phyloP scores from a whole-genome alignment of 768 basidiomycete species.

The Lactarius tabidus region DNA sequence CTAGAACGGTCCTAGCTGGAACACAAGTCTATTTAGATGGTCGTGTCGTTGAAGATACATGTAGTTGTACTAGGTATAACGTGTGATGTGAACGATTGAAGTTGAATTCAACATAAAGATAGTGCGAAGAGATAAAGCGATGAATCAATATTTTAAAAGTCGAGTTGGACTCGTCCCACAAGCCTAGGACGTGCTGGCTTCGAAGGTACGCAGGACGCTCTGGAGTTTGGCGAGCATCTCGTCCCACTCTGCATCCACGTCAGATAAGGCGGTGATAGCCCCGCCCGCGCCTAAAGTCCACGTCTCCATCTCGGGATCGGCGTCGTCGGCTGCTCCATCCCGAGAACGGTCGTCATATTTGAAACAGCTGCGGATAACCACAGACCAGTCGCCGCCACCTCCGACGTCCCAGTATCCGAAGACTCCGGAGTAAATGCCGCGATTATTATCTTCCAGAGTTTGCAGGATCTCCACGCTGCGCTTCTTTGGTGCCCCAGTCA shows the following conservation, averaged over 20 bases:
- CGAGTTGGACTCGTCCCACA: not conserved
- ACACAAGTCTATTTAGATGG: not conserved
- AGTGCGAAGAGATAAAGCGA: not conserved
- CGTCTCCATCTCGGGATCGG: conserved; percentile 39
- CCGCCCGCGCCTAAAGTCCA: conserved; percentile 92
- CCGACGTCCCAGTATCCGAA: conserved; percentile 91
- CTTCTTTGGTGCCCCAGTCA: conserved; percentile 97
- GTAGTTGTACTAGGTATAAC: not conserved
- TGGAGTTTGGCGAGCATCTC: conserved; percentile 88
- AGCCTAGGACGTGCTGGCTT: conserved; percentile 27
- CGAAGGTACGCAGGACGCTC: conserved; percentile 68
- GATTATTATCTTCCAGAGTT: conserved; percentile 63
- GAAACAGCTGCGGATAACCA: conserved; percentile 91
- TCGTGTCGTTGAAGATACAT: not conserved
- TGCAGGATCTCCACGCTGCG: conserved; percentile 89
- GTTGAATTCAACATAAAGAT: conserved; percentile 34
- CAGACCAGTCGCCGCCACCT: conserved; percentile 88
- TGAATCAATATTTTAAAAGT: not conserved
- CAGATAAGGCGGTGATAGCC: conserved; percentile 90
- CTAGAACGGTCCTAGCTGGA: not conserved
- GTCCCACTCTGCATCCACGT: conserved; percentile 86
- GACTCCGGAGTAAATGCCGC: conserved; percentile 87
- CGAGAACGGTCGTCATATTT: conserved; percentile 48
- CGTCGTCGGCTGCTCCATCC: conserved; percentile 1
- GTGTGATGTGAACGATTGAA: conserved; percentile 28